These are phyloP conservation scores for Aquilaria sinensis DNA, from an alignment of 345 rosid genomes.

Conservation along the genomic window DNA sequence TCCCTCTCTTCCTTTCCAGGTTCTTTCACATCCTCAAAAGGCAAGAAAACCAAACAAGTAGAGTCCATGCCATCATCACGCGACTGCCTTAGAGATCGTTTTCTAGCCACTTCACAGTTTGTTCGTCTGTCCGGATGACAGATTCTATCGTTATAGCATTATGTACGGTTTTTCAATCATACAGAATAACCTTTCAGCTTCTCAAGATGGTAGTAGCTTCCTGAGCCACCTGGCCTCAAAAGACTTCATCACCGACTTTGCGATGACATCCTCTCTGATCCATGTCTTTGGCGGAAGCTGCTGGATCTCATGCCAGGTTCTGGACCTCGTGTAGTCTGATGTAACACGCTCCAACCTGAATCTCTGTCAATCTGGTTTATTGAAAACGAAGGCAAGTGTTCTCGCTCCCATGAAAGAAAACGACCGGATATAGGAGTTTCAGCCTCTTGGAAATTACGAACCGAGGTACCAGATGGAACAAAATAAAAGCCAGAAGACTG, in stretches of 20 bases:
- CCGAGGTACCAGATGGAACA: slow-evolving; percentile 44
- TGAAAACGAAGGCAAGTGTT: slow-evolving; percentile 48
- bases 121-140: slow-evolving; percentile 22
- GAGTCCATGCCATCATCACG: slow-evolving; percentile 34
- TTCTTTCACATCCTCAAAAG: slow-evolving; percentile 34
- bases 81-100: slow-evolving; percentile 30
- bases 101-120: slow-evolving; percentile 35
- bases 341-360: slow-evolving; percentile 50
- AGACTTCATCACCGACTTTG: slow-evolving; percentile 41
- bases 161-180: slow-evolving; percentile 58
- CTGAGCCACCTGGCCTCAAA: slow-evolving; percentile 23
- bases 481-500: slow-evolving; percentile 65
- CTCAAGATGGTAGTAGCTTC: slow-evolving; percentile 32
- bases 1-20: not conserved
- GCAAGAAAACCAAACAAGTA: slow-evolving; percentile 32
- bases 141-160: slow-evolving; percentile 39
- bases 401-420: slow-evolving; percentile 73
- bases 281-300: slow-evolving; percentile 70
- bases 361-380: slow-evolving; percentile 64
- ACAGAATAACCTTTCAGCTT: slow-evolving; percentile 35
- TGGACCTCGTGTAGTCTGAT: slow-evolving; percentile 41
- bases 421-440: slow-evolving; percentile 32
- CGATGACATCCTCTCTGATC: slow-evolving; percentile 56
- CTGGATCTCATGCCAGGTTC: slow-evolving; percentile 37
- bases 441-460: slow-evolving; percentile 46